Conservation (phyloP, 169 alveolate genomes). For the Plasmodium gaboni region DNA sequence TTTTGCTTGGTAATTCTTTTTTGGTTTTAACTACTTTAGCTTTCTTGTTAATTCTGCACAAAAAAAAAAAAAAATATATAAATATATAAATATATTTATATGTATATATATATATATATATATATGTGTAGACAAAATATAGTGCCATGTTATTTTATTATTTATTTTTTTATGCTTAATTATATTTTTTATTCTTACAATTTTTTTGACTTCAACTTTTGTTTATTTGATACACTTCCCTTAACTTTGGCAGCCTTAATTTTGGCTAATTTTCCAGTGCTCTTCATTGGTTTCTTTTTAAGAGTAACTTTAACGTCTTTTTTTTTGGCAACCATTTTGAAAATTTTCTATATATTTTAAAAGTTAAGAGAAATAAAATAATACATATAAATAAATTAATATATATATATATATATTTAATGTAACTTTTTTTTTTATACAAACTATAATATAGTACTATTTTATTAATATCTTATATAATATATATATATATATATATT, state of each 20-base stretch:
- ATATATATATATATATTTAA: no score
- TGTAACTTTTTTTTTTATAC: no score
- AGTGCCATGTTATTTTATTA: not conserved
- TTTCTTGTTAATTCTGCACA: conserved; percentile 3
- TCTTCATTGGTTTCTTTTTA: conserved; percentile 19
- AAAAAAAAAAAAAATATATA: not conserved
- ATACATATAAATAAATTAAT: no score
- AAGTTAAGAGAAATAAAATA: no score
- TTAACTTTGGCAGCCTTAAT: conserved; percentile 8
- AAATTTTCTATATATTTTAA: conserved; percentile 12
- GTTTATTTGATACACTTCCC: conserved; percentile 3
- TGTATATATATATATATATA: not conserved
- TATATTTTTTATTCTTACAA: conserved; percentile 4
- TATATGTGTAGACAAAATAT: not conserved
- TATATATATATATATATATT: no score
- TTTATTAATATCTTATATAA: no score
- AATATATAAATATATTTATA: not conserved
- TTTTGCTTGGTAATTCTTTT: conserved; percentile 1
- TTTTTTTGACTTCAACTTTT: conserved; percentile 37
- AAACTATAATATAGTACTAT: no score
- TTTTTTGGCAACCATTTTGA: conserved; percentile 61
- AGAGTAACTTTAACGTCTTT: conserved; percentile 19
- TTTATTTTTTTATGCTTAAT: not conserved
- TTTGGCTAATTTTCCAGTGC: conserved; percentile 34
- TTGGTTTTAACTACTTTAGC: not conserved